phyloP scores from a whole-genome alignment of 2,329 filamentous ascomycete species.

The Penicillium sp. region DNA sequence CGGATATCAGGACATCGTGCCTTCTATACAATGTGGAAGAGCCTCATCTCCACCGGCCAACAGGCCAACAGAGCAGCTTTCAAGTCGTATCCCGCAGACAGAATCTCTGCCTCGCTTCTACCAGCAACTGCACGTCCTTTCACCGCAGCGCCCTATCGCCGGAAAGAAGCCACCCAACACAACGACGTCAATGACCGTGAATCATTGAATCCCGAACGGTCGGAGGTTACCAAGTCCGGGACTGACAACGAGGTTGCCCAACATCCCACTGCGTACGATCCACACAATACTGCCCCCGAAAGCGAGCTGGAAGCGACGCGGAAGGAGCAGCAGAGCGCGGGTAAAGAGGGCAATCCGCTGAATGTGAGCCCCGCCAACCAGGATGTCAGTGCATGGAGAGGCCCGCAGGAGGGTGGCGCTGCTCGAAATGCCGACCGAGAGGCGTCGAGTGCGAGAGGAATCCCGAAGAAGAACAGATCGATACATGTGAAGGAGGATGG shows the following conservation, averaged over 20 bases:
- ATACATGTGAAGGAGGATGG: conserved; percentile 26
- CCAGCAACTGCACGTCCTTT: conserved; percentile 5
- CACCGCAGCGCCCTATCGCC: conserved; percentile 7
- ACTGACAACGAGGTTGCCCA: conserved; percentile 60
- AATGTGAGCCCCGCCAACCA: conserved; percentile 61
- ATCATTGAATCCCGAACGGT: conserved; percentile 61
- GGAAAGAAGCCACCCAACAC: conserved; percentile 10
- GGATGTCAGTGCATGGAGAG: conserved; percentile 53
- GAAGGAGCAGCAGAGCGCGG: conserved; percentile 41
- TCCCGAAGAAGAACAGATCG: conserved; percentile 36
- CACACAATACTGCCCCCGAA: conserved; percentile 65
- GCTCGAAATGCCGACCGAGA: conserved; percentile 38
- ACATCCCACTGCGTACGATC: conserved; percentile 66
- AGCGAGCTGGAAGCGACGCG: conserved; percentile 41
- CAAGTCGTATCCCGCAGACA: background rate
- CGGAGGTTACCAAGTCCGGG: conserved; percentile 67
- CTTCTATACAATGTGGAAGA: conserved; percentile 21
- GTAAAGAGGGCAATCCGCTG: conserved; percentile 50
- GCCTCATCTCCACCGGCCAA: conserved; percentile 17
- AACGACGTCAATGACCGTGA: conserved; percentile 50
- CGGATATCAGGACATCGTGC: background rate
- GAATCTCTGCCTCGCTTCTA: conserved; percentile 1
- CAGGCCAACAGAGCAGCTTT: conserved; percentile 10
- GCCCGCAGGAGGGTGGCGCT: conserved; percentile 44
- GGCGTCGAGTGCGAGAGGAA: conserved; percentile 40